Evolutionary conservation across 2,329 filamentous ascomycete species (phyloP).

Genomic region (Sporothrix phasma): DNA sequence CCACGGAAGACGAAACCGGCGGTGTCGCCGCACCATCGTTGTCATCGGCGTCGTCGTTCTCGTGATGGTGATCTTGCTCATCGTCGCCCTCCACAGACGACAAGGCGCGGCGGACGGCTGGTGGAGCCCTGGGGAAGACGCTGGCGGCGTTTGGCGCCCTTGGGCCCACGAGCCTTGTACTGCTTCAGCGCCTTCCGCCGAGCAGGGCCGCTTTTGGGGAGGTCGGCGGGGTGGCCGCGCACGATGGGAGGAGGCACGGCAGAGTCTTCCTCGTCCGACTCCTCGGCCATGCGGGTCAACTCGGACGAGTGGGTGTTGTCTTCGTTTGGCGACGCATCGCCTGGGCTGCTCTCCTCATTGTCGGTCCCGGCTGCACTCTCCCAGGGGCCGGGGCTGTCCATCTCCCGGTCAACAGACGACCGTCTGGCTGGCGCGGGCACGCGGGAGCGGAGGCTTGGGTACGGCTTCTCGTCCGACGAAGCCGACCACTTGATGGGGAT

Average conservation of each 20-base stretch:
- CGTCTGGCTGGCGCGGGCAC: slow-evolving; percentile 14
- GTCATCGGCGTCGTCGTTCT: not conserved
- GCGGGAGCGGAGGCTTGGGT: slow-evolving; percentile 36
- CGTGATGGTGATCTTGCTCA: not conserved
- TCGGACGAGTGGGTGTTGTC: not conserved
- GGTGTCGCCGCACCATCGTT: not conserved
- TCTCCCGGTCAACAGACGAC: slow-evolving; percentile 36
- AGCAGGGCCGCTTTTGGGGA: slow-evolving; percentile 21
- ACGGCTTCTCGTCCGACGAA: slow-evolving; percentile 48
- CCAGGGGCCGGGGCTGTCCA: slow-evolving; percentile 38
- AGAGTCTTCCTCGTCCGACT: slow-evolving; percentile 18
- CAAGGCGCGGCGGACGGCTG: not conserved
- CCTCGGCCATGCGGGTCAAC: slow-evolving; percentile 30
- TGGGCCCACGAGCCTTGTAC: slow-evolving; percentile 39
- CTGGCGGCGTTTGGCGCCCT: slow-evolving; percentile 26
- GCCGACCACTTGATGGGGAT: slow-evolving; percentile 62
- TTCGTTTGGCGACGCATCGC: slow-evolving; percentile 28
- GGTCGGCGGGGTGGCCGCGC: slow-evolving; percentile 13
- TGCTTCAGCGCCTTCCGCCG: slow-evolving; percentile 32
- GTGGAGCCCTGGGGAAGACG: not conserved
- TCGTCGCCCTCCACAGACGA: not conserved
- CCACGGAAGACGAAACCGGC: slow-evolving; percentile 21
- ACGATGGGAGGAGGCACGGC: slow-evolving; percentile 14
- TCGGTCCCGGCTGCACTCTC: slow-evolving; percentile 40
- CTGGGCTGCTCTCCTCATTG: slow-evolving; percentile 32